These are phyloP conservation scores for Naganishia sp. DNA, from an alignment of 1,284 basidiomycete species.

Conservation along the genomic window DNA sequence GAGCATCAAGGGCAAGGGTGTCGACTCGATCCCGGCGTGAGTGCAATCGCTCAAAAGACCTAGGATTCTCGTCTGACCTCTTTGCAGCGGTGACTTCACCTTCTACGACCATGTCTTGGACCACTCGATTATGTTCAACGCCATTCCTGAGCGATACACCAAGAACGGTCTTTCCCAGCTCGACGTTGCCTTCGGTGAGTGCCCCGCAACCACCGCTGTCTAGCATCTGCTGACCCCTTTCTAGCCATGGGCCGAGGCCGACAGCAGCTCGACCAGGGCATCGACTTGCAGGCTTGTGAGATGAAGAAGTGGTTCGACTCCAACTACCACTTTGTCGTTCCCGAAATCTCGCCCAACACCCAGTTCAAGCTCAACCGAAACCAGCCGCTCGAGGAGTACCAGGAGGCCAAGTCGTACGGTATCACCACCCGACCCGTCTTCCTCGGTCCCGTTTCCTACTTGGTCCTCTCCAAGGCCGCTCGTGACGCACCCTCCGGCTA, in stretches of 20 bases:
- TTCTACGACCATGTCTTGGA: conserved; percentile 99
- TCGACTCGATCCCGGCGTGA: conserved; percentile 89
- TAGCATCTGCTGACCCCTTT: not conserved
- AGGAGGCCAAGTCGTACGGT: conserved; percentile 90
- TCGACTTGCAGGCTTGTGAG: conserved; percentile 96
- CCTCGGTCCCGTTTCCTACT: conserved; percentile 94
- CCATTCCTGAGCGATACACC: conserved; percentile 91
- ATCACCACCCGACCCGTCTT: conserved; percentile 92
- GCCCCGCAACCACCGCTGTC: not conserved
- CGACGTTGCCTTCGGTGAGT: conserved; percentile 83
- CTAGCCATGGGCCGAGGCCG: conserved; percentile 93
- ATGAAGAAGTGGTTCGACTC: conserved; percentile 99
- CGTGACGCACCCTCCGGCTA: conserved; percentile 84
- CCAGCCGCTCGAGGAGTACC: conserved; percentile 92
- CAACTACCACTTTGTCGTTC: conserved; percentile 99
- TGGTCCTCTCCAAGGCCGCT: conserved; percentile 86
- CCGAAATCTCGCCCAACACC: conserved; percentile 87
- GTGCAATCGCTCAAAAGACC: conserved; percentile 38
- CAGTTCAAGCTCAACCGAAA: conserved; percentile 95
- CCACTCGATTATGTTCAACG: conserved; percentile 94
- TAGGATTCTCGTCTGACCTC: conserved; percentile 5
- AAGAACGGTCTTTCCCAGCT: conserved; percentile 83
- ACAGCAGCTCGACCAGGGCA: conserved; percentile 75
- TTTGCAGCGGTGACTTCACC: conserved; percentile 86
- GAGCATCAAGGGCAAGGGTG: conserved; percentile 80